These are phyloP conservation scores for Trichosporon coremiiforme DNA, from an alignment of 1,284 basidiomycete genomes.

Conservation along the genomic window DNA sequence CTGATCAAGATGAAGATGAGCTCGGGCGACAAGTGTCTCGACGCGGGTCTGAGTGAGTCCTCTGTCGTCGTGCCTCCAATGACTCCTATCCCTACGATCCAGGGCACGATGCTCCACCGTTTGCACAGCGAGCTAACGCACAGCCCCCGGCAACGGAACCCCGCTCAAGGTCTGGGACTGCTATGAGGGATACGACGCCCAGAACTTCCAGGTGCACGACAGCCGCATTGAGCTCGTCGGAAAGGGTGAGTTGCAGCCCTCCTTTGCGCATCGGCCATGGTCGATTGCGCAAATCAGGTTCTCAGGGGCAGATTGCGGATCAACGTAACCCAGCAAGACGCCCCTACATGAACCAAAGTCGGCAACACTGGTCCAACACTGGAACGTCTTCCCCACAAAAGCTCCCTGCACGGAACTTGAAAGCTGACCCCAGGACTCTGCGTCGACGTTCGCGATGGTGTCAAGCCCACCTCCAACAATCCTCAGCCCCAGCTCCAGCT, in stretches of 20 bases:
- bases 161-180: slow-evolving; percentile 38
- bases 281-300: background rate
- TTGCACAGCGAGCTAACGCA: background rate
- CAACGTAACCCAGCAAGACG: too few relatives aligned
- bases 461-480: background rate
- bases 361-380: too few relatives aligned
- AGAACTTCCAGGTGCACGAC: slow-evolving; percentile 1
- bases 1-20: background rate
- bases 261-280: background rate
- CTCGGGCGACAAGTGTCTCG: slow-evolving; percentile 13
- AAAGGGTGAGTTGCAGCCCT: background rate
- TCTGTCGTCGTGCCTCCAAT: too few relatives aligned
- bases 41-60: slow-evolving; percentile 12
- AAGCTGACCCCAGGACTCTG: slow-evolving; percentile 13
- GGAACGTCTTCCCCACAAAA: too few relatives aligned
- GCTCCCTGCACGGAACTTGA: too few relatives aligned
- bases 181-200: background rate
- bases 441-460: slow-evolving; percentile 15
- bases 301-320: too few relatives aligned
- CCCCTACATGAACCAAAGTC: too few relatives aligned
- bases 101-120: too few relatives aligned
- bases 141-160: slow-evolving; percentile 25
- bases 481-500: slow-evolving; percentile 9
- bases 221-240: slow-evolving; percentile 13
- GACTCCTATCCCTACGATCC: too few relatives aligned